Percentiles rank a stretch among this genome's conserved stretches.
These are phyloP conservation scores for Solanum raphanifolium DNA, from an alignment of 257 asterid genomes.

Conservation along the genomic window DNA sequence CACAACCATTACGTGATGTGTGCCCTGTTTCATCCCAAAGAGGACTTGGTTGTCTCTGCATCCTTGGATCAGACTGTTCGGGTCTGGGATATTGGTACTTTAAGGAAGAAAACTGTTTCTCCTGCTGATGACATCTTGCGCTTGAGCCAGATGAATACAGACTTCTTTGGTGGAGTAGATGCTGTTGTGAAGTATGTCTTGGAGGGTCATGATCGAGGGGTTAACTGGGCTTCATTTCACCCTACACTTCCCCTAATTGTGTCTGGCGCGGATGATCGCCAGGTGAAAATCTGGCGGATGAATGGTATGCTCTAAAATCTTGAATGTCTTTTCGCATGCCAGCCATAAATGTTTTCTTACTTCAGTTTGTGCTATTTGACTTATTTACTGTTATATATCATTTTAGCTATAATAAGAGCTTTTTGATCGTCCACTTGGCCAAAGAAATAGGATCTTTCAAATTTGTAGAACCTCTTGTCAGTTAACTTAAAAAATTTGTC, in stretches of 20 bases:
- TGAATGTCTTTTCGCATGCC: not conserved
- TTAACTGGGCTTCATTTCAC: conserved; percentile 97
- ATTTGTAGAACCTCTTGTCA: not conserved
- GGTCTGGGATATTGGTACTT: conserved; percentile 96
- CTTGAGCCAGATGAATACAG: conserved; percentile 83
- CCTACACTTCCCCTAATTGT: conserved; percentile 96
- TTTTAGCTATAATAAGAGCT: not conserved
- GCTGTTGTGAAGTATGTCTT: conserved; percentile 97
- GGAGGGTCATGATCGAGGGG: conserved; percentile 98
- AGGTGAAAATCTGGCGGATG: conserved; percentile 98
- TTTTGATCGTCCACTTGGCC: not conserved
- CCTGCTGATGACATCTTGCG: conserved; percentile 92
- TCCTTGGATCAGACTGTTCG: conserved; percentile 97
- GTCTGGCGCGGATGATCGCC: conserved; percentile 99
- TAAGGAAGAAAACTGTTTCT: conserved; percentile 86
- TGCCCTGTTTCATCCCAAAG: conserved; percentile 95
- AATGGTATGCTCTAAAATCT: conserved; percentile 44
- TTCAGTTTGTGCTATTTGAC: not conserved
- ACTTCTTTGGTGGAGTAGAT: conserved; percentile 97
- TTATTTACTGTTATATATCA: not conserved
- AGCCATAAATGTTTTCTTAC: not conserved
- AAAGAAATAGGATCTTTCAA: not conserved
- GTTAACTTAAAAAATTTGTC: not conserved
- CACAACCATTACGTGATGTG: conserved; percentile 99
- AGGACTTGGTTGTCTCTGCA: conserved; percentile 93